Percentiles rank a stretch among this genome's conserved stretches.
Evolutionary conservation across 2,329 filamentous ascomycete species (phyloP).

Genomic region (Elsinoe perseae): DNA sequence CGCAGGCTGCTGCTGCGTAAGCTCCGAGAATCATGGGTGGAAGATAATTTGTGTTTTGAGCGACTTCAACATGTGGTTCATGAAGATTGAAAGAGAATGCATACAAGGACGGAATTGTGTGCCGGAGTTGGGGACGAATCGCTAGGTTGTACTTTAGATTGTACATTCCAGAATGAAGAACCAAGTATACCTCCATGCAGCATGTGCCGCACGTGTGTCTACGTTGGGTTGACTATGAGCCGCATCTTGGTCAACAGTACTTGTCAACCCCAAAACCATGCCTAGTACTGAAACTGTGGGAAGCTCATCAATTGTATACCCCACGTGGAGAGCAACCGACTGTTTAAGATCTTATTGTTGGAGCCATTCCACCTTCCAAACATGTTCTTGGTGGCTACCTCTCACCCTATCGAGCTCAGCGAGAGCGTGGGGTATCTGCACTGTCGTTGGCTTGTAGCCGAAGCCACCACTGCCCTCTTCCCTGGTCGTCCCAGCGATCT

Average conservation of each 20-base stretch:
- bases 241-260: too few relatives aligned
- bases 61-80: conserved; percentile 9
- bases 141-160: conserved; percentile 9
- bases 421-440: conserved; percentile 1
- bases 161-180: conserved; percentile 12
- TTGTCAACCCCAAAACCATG: too few relatives aligned
- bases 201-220: background rate
- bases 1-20: conserved; percentile 6
- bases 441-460: background rate
- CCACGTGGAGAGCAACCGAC: background rate
- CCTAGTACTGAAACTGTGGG: too few relatives aligned
- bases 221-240: too few relatives aligned
- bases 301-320: background rate
- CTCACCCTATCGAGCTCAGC: background rate
- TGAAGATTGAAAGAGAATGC: background rate
- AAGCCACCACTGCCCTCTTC: background rate
- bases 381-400: background rate
- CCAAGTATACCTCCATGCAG: background rate
- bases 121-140: conserved; percentile 1
- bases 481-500: background rate
- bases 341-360: background rate
- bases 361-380: background rate
- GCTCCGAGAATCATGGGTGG: background rate
- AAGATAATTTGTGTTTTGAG: background rate
- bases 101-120: background rate